phyloP scores from a whole-genome alignment of 2,329 filamentous ascomycete genomes.

The Pseudocercospora fijiensis region DNA sequence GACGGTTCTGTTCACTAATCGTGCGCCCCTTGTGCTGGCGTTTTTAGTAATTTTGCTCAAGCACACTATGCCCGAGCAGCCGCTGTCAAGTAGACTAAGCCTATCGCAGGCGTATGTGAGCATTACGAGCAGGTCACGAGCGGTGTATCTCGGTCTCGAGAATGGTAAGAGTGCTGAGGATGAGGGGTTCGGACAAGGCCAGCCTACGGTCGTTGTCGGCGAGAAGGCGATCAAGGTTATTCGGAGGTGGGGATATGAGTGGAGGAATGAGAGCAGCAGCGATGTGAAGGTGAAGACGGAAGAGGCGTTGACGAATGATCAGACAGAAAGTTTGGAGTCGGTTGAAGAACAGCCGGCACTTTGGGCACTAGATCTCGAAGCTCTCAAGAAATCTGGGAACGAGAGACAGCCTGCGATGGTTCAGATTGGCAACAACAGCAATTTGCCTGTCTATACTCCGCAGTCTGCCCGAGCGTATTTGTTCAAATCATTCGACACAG shows the following conservation, averaged over 20 bases:
- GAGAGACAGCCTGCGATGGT: constrained; percentile 26
- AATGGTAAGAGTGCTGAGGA: constrained; percentile 64
- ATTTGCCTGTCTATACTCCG: constrained; percentile 72
- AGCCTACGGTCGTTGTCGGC: constrained; percentile 70
- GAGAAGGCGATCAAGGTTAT: constrained; percentile 72
- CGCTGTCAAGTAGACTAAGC: constrained; percentile 77
- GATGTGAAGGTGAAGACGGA: constrained; percentile 24
- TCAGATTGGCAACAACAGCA: constrained; percentile 37
- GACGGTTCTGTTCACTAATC: constrained; percentile 67
- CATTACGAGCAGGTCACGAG: constrained; percentile 74
- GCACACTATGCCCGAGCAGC: constrained; percentile 82
- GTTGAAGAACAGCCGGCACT: constrained; percentile 49
- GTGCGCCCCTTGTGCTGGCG: constrained; percentile 77
- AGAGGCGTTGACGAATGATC: constrained; percentile 3
- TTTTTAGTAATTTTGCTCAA: constrained; percentile 73
- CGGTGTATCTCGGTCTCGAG: constrained; percentile 70
- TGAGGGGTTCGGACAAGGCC: constrained; percentile 71
- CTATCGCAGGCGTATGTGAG: constrained; percentile 82
- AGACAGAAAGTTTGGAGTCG: constrained; percentile 12
- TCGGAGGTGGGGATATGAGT: constrained; percentile 73
- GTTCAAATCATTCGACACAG: constrained; percentile 58
- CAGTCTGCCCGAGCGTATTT: constrained; percentile 64
- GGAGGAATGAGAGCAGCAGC: constrained; percentile 42
- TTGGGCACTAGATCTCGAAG: constrained; percentile 60
- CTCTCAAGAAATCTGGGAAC: constrained; percentile 47